Evolutionary conservation across 768 basidiomycete genomes (phyloP), one percentile per base, ranked within the genome.

Genomic region (Pleurotus giganteus): DNA sequence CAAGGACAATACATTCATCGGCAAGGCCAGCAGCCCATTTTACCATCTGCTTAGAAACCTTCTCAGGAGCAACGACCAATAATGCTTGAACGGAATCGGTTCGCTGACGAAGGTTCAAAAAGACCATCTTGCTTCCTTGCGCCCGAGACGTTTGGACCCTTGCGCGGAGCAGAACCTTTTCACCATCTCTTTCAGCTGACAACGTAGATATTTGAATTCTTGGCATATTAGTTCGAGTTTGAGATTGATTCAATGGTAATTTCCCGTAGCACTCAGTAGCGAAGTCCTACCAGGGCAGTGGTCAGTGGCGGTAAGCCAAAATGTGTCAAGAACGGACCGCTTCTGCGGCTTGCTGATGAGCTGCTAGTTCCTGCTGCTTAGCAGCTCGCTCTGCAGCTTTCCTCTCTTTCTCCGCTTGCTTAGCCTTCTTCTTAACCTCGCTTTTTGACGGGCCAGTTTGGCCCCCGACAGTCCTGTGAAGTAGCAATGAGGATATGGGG

Each of bases 21-120:
- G 86, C 75, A 47, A 98, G 72, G 23, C 82, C 66, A 17, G 85
- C 85, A 15, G 87, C 83, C 89, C 90, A 98, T 71, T 94, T 97
- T 34, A 94, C 83, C 97, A 99, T 99, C 68, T 96, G 94, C 72
- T 95, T 98, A 58, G 92, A 95, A 24, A 98, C 80, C 63, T 82
- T 85, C 43, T 83, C 88, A 9, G 84, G 80, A 8, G 87, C 74
- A 21, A 89, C 83, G 45, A 76, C 71, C 57, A 96, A 75, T 36
- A 98, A 74, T 31, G 89, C 94, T 68, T 98, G 96, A 7, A 99
- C 85, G 53, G 95, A 79, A 65, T 88, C 80, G 12, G 81, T 86
- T 61, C 90, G 83, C 69, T 99, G 96, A 56, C 96, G 89, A 53
- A 99, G 79, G 66, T 87, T 86, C 50, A 98, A 73, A 73, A 99